Evolutionary conservation across 352 stramenopile genomes (phyloP).

Genomic region (Pythium chondricola): DNA sequence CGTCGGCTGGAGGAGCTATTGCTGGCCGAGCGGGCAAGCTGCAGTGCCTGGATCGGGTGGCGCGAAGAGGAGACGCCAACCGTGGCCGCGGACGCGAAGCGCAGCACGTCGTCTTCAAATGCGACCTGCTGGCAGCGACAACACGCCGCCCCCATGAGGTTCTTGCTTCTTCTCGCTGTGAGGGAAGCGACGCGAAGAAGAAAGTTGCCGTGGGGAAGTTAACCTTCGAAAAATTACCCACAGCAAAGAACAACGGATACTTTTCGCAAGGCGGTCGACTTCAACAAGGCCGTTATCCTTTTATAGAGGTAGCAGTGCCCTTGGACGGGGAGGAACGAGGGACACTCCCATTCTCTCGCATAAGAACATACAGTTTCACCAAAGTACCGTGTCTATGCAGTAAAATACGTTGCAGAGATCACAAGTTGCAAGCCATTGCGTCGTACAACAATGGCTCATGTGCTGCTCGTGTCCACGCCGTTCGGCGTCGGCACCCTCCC

Average conservation of each 20-base stretch:
- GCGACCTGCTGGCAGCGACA: conserved; percentile 57
- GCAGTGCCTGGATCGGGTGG: neutral
- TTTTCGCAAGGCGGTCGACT: conserved; percentile 8
- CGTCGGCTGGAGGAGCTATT: neutral
- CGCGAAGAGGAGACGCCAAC: neutral
- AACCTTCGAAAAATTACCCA: conserved; percentile 1
- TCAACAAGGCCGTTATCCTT: too few species aligned
- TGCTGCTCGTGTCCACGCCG: conserved; percentile 48
- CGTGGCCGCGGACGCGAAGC: conserved; percentile 21
- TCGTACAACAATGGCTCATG: conserved; percentile 14
- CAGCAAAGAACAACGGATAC: conserved; percentile 8
- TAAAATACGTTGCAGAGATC: too few species aligned
- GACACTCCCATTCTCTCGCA: too few species aligned
- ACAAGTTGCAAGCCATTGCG: too few species aligned
- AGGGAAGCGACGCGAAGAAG: conserved; percentile 1
- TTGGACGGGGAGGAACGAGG: too few species aligned
- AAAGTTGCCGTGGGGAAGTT: conserved; percentile 11
- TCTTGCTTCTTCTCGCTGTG: neutral
- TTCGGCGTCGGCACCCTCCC: conserved; percentile 63
- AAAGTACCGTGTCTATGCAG: too few species aligned
- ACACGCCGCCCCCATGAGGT: conserved; percentile 61
- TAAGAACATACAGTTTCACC: too few species aligned
- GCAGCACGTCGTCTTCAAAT: conserved; percentile 52
- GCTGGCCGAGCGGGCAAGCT: neutral
- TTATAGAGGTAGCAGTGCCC: too few species aligned